Conservation (phyloP, 495 filamentous ascomycete species). For the Penicillium alfredii region DNA sequence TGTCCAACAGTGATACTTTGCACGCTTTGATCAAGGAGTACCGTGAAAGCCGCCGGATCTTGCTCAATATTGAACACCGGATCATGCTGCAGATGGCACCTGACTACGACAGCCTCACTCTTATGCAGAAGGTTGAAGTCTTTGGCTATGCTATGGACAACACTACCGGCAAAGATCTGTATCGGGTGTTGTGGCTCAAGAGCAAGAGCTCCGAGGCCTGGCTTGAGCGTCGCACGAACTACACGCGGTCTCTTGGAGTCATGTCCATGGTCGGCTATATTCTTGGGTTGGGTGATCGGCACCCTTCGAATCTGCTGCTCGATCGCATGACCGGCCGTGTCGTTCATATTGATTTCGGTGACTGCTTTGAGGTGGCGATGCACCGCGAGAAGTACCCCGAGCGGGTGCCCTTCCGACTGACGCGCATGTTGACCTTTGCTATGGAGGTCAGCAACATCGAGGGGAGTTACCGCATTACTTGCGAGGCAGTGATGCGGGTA, state of each 20-base stretch:
- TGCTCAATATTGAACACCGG: slow-evolving; percentile 97
- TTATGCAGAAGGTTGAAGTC: slow-evolving; percentile 99
- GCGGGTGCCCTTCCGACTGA: slow-evolving; percentile 93
- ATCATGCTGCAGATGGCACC: slow-evolving; percentile 99
- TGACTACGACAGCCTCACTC: slow-evolving; percentile 93
- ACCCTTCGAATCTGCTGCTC: slow-evolving; percentile 95
- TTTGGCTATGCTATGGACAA: slow-evolving; percentile 99
- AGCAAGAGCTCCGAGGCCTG: slow-evolving; percentile 96
- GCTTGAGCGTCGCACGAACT: slow-evolving; percentile 95
- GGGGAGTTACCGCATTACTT: slow-evolving; percentile 94
- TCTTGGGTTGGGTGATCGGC: slow-evolving; percentile 89
- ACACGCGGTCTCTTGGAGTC: slow-evolving; percentile 91
- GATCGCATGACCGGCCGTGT: slow-evolving; percentile 93
- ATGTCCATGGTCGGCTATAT: slow-evolving; percentile 99
- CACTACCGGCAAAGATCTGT: slow-evolving; percentile 96
- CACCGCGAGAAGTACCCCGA: slow-evolving; percentile 99
- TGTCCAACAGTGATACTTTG: slow-evolving; percentile 95
- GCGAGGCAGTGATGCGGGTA: slow-evolving; percentile 97
- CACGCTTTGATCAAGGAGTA: slow-evolving; percentile 97
- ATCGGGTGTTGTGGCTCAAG: slow-evolving; percentile 96
- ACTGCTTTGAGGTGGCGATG: slow-evolving; percentile 99
- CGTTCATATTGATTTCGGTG: slow-evolving; percentile 97
- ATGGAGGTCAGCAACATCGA: slow-evolving; percentile 99
- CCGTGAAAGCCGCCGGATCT: slow-evolving; percentile 89
- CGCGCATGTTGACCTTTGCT: slow-evolving; percentile 96